These are phyloP conservation scores for Penicillium arizonense DNA, from an alignment of 495 filamentous ascomycete species.

Conservation along the genomic window DNA sequence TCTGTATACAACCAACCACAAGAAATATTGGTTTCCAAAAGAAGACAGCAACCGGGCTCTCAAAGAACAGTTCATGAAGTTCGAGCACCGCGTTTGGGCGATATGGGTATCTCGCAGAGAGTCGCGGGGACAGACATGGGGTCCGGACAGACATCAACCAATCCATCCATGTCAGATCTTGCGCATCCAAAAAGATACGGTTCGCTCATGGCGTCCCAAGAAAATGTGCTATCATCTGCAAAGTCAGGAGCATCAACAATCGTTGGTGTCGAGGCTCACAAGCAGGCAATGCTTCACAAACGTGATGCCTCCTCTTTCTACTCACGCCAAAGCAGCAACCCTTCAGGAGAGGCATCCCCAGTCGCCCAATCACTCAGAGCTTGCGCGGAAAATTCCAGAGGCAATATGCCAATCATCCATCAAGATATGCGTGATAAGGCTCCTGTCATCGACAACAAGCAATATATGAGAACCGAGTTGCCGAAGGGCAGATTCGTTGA, in stretches of 20 bases:
- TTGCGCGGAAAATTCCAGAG: neutral
- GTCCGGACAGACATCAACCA: constrained; percentile 22
- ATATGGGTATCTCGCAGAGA: constrained; percentile 33
- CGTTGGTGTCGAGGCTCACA: constrained; percentile 9
- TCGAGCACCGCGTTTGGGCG: constrained; percentile 29
- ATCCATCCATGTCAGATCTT: constrained; percentile 21
- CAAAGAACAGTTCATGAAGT: constrained; percentile 13
- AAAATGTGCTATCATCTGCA: constrained; percentile 4
- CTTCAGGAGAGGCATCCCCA: constrained; percentile 12
- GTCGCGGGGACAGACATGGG: constrained; percentile 27
- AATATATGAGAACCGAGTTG: neutral
- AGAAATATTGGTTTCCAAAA: constrained; percentile 28
- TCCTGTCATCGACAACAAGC: neutral
- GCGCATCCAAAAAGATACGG: constrained; percentile 14
- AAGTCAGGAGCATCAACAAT: constrained; percentile 5
- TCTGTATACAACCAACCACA: constrained; percentile 16
- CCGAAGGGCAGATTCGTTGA: constrained; percentile 32
- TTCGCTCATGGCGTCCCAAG: constrained; percentile 14
- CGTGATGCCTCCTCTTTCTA: constrained; percentile 28
- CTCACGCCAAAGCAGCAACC: constrained; percentile 23
- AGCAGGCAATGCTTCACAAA: neutral
- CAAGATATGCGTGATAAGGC: neutral
- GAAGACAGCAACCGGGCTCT: constrained; percentile 16
- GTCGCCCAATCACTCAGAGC: neutral
- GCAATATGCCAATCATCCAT: neutral